Conservation (phyloP, 805 yeast genomes). For the Candida ascalaphidarum region DNA sequence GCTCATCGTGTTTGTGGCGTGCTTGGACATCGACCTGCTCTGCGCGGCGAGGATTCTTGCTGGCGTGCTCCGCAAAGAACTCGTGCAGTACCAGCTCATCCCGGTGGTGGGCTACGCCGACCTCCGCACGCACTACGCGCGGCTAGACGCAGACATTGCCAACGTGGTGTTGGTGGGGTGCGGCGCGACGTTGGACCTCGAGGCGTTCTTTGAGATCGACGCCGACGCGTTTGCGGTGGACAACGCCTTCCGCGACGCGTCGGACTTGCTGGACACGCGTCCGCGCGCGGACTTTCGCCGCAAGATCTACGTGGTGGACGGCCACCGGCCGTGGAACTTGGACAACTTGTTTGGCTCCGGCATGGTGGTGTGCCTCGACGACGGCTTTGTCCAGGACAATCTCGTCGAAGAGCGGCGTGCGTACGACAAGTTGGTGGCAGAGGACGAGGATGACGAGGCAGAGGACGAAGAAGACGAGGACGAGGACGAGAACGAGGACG, state of each 20-base stretch:
- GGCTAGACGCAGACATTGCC: slow-evolving; percentile 65
- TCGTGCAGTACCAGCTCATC: slow-evolving; percentile 78
- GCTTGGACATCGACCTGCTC: slow-evolving; percentile 84
- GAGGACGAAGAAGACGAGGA: slow-evolving; percentile 6
- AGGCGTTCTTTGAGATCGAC: slow-evolving; percentile 59
- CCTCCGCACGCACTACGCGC: slow-evolving; percentile 50
- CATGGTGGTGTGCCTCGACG: slow-evolving; percentile 76
- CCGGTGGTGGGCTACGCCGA: slow-evolving; percentile 93
- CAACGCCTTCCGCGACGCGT: slow-evolving; percentile 13
- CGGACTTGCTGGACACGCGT: slow-evolving; percentile 7
- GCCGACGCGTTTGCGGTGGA: slow-evolving; percentile 40
- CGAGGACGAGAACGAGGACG: slow-evolving; percentile 27
- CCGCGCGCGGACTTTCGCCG: slow-evolving; percentile 36
- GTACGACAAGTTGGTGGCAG: slow-evolving; percentile 42
- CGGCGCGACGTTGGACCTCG: slow-evolving; percentile 87
- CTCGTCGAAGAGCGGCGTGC: slow-evolving; percentile 52
- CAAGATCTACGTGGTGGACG: slow-evolving; percentile 76
- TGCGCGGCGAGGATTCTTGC: slow-evolving; percentile 81
- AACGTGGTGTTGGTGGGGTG: slow-evolving; percentile 82
- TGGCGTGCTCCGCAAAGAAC: slow-evolving; percentile 62
- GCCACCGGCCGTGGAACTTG: slow-evolving; percentile 94
- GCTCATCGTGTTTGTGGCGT: slow-evolving; percentile 79
- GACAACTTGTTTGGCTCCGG: slow-evolving; percentile 85
- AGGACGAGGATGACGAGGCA: slow-evolving; percentile 2
- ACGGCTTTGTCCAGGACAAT: slow-evolving; percentile 62